Conservation (phyloP, 139 green algal genomes). For the Micromonas commoda region DNA sequence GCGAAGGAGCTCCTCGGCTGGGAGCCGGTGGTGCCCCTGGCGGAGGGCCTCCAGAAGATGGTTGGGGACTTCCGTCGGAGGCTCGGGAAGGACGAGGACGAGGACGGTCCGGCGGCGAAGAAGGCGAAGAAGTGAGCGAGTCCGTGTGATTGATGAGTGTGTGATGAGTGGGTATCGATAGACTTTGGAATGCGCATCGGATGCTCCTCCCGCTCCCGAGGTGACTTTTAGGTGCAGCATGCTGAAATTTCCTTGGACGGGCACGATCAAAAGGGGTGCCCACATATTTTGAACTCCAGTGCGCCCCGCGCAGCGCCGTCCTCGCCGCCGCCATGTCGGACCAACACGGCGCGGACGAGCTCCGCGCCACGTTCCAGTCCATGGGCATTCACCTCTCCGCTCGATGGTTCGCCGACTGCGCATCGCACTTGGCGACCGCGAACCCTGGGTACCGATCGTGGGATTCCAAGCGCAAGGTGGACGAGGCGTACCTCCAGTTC, state of each 20-base stretch:
- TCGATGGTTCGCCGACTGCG: not conserved
- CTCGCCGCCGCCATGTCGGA: too few species aligned
- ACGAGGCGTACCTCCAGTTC: not conserved
- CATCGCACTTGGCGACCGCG: not conserved
- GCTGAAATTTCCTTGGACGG: too few species aligned
- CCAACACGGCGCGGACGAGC: too few species aligned
- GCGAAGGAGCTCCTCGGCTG: slow-evolving; percentile 76
- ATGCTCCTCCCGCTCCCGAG: too few species aligned
- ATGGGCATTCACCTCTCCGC: not conserved
- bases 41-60: slow-evolving; percentile 84
- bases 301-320: too few species aligned
- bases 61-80: slow-evolving; percentile 91
- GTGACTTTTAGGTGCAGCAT: too few species aligned
- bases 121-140: not conserved
- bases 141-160: too few species aligned
- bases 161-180: too few species aligned
- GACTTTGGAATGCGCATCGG: too few species aligned
- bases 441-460: not conserved
- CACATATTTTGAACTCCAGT: too few species aligned
- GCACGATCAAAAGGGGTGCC: too few species aligned
- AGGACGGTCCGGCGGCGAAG: slow-evolving; percentile 13
- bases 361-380: not conserved
- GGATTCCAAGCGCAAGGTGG: not conserved
- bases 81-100: slow-evolving; percentile 35
- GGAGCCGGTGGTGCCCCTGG: slow-evolving; percentile 84